Evolutionary conservation across 73 alveolate genomes (phyloP), one percentile per base, ranked within the genome.

Genomic region (Urostyla sp.): DNA sequence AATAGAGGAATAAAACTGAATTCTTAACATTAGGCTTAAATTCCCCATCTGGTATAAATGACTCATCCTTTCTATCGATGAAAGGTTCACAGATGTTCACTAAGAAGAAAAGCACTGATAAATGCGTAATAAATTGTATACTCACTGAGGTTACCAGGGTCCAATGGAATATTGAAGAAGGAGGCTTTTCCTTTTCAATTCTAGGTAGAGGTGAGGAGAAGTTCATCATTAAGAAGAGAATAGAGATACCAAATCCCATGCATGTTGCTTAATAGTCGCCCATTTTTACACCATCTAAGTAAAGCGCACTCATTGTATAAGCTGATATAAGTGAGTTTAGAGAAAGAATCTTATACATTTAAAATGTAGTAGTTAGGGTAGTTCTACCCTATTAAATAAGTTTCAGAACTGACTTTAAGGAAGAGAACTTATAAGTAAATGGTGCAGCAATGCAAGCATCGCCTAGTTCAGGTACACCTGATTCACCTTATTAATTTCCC

Each of bases 381-480:
- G 97, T 82, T 51, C 99, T 94, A 60, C 98, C 98, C 84, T 94
- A 96, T 31, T 88, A 53, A 45, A 96, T 84, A 32, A 96, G 84
- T 73, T 92, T 85, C 60, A 93, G 94, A 28, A 94, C 95, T 56
- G 98, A 81, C 57, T 81, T 91, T 38, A 95, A 81, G 6, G 98
- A 87, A 7, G 98, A 90, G 84, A 87, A 87, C 69, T 96, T 96
- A 43, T 89, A 89, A n/a, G 99, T 95, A 72, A 96, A 96, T 20
- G 98, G 99, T 13, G 99, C 99, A 24, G 99, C 99, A 36, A 96
- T 95, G 72, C 98, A 95, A 0, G 98, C 99, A 84, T 96, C 99
- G 15, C 99, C 99, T 28, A 90, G 85, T 60, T 95, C 95, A 53
- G 88, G 76, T 60, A 80, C n/a, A 18, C 89, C 89, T 15, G 85